phyloP scores from a whole-genome alignment of 352 stramenopile genomes.

The Phytophthora syringae region DNA sequence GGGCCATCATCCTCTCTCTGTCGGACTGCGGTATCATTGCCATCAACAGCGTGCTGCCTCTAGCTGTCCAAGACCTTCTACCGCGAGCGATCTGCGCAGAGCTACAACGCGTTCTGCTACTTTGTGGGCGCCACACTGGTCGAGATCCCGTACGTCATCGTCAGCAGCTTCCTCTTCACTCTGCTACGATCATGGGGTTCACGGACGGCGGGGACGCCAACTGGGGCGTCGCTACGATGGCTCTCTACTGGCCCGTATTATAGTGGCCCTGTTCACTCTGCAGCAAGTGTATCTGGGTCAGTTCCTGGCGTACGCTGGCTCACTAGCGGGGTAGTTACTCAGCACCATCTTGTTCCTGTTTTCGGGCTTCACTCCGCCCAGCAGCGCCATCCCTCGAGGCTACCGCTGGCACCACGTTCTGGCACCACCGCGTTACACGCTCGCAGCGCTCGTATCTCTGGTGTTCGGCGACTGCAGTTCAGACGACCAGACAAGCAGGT shows the following conservation, averaged over 20 bases:
- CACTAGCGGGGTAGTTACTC: conserved; percentile 30
- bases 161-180: conserved; percentile 39
- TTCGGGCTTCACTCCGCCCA: conserved; percentile 44
- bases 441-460: conserved; percentile 18
- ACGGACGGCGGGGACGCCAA: conserved; percentile 28
- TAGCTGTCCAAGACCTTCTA: conserved; percentile 89
- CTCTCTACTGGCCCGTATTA: conserved; percentile 38
- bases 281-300: conserved; percentile 43
- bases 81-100: conserved; percentile 65
- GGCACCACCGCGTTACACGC: conserved; percentile 26
- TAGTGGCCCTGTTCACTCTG: conserved; percentile 27
- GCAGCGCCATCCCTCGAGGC: conserved; percentile 23
- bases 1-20: conserved; percentile 76
- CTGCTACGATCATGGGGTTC: conserved; percentile 46
- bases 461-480: conserved; percentile 24
- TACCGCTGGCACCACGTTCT: conserved; percentile 34
- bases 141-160: conserved; percentile 65
- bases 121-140: conserved; percentile 66
- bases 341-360: conserved; percentile 49
- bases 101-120: conserved; percentile 80
- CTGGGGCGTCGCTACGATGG: conserved; percentile 22
- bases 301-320: conserved; percentile 32
- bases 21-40: conserved; percentile 69
- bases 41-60: conserved; percentile 57
- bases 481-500: not conserved